Evolutionary conservation across 139 green algal species (phyloP).

Genomic region (Chlamydomonas sp.): DNA sequence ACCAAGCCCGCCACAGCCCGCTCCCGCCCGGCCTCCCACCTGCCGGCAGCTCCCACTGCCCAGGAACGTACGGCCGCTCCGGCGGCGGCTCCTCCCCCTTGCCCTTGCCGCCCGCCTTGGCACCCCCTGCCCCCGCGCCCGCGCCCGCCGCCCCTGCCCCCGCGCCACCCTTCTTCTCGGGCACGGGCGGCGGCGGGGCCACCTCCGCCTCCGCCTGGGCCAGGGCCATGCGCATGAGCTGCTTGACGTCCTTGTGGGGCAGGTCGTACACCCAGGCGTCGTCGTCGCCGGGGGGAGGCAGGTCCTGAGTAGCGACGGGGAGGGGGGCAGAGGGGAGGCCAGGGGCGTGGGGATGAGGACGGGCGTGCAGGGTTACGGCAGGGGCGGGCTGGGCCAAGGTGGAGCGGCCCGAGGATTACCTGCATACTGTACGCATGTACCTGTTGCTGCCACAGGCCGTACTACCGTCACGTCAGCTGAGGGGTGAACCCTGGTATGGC

Average conservation of each 20-base stretch:
- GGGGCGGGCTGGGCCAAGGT: no score
- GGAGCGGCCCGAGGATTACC: no score
- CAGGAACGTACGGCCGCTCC: constrained; percentile 29
- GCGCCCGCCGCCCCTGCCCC: neutral
- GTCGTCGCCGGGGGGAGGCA: constrained; percentile 41
- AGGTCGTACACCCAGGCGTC: constrained; percentile 45
- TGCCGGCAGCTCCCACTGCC: constrained; percentile 42
- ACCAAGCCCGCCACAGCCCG: no score
- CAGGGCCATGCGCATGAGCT: constrained; percentile 49
- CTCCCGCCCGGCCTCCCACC: neutral
- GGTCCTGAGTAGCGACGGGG: constrained; percentile 30
- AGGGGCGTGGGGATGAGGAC: no score
- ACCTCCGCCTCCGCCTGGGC: constrained; percentile 37
- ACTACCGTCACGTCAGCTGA: no score
- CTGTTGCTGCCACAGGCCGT: no score
- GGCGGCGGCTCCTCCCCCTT: neutral
- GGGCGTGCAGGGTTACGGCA: no score
- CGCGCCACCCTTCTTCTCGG: constrained; percentile 9
- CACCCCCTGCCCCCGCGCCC: neutral
- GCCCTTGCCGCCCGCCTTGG: neutral
- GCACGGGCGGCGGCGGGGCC: constrained; percentile 2
- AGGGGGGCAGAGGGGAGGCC: no score
- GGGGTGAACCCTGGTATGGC: no score
- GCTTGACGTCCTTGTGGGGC: constrained; percentile 52
- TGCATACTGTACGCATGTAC: no score